Base-by-base conservation (phyloP, 2,329 filamentous ascomycete species). In the Aureobasidium subglaciale region DNA sequence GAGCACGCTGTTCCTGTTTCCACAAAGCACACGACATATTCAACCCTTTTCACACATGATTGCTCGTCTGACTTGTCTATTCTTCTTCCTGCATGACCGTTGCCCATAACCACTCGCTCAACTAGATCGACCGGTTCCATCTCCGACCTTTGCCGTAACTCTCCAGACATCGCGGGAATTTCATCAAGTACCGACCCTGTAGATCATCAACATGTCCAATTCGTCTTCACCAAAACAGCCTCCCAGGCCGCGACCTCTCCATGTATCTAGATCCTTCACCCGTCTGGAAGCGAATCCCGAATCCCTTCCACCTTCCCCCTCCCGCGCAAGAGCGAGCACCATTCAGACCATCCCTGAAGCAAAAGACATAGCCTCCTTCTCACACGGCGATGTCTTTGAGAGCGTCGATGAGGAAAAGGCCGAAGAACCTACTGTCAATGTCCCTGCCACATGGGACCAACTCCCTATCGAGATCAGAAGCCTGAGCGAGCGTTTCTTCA, bases 381-480 rank as follows among this genome's bases (percentile, higher is more conserved):
- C 22, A 1, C 20, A 30, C 30, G 64, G 66, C 35, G 65, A 73
- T 59, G 66, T 75, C 15, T 75, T 75, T 56, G 65, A 65, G 5
- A 63, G 63, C 24, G 61, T 63, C 22, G 60, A 65, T 8, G 68
- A 68, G 11, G 65, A 67, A 8, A 59, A 62, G 30, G 11, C n/a
- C 4, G 56, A 35, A n/a, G 61, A 65, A 20, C 56, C 58, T 10
- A 59, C 58, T n/a, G 46, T 70, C 52, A 63, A 68, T 40, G 63
- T 76, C 11, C 75, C 87, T 3, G 81, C 88, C 60, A 85, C 88
- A 56, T 85, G 93, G 60, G 89, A 95, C 64, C 88, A 96, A 65
- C 82, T 99, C 38, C 93, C 93, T 13, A 93, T 96, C 65, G 93
- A 99, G 78, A 82, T 99, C 58, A 81, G 93, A 57, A 93, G 89